Conservation (phyloP, 164 flowering plant species). For the Stephania cephalantha region DNA sequence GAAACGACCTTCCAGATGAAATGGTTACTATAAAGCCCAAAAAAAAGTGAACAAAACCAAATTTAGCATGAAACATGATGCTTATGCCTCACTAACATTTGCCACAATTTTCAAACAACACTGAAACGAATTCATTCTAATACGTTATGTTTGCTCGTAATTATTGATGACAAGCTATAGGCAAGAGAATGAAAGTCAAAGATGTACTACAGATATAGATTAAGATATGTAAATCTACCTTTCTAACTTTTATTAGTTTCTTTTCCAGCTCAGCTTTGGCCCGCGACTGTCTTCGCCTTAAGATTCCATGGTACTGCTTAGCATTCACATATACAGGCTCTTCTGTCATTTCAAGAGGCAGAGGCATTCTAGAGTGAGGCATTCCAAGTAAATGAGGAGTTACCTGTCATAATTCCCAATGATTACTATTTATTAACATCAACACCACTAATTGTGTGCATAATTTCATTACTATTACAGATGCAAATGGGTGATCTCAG, state of each 20-base stretch:
- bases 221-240: slow-evolving; percentile 40
- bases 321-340: slow-evolving; percentile 98
- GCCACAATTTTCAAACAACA: background rate
- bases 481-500: background rate
- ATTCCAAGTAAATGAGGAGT: slow-evolving; percentile 67
- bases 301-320: slow-evolving; percentile 87
- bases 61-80: too few relatives aligned
- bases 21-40: background rate
- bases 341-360: slow-evolving; percentile 85
- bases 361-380: slow-evolving; percentile 75
- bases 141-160: background rate
- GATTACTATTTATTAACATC: slow-evolving; percentile 1
- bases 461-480: background rate
- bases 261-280: slow-evolving; percentile 93
- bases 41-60: too few relatives aligned
- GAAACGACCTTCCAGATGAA: background rate
- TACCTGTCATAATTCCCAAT: slow-evolving; percentile 37
- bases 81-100: too few relatives aligned
- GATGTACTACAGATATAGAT: background rate
- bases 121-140: background rate
- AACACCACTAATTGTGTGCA: background rate
- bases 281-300: slow-evolving; percentile 91
- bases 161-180: background rate
- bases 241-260: slow-evolving; percentile 74
- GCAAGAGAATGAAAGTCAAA: background rate